Conservation (phyloP, 2,329 filamentous ascomycete genomes). For the Diaporthe sp. region DNA sequence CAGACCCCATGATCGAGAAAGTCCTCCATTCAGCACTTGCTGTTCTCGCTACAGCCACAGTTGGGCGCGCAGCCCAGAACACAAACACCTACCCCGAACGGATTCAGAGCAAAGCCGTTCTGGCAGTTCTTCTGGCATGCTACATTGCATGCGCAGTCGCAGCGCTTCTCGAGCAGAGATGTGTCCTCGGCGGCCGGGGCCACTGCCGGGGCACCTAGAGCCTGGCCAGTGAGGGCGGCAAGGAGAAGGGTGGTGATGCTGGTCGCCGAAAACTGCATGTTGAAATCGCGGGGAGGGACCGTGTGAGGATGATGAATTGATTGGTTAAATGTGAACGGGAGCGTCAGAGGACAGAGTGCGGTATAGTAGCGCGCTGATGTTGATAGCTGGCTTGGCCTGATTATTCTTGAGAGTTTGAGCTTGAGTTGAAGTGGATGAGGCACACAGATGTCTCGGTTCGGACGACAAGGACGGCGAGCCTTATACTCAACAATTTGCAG, state of each 20-base stretch:
- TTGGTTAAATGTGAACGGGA: neutral
- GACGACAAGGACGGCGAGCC: neutral
- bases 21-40: neutral
- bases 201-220: neutral
- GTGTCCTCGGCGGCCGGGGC: neutral
- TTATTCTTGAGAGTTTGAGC: neutral
- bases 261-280: neutral
- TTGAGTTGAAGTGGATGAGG: neutral
- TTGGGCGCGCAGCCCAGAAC: neutral
- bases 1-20: no score
- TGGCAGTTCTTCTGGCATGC: neutral
- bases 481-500: neutral
- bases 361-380: rapidly evolving
- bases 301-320: neutral
- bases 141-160: neutral
- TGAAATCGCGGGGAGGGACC: no score
- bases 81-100: neutral
- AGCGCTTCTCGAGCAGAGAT: neutral
- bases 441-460: neutral
- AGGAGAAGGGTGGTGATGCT: neutral
- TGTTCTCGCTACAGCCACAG: neutral
- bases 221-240: neutral
- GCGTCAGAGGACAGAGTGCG: neutral
- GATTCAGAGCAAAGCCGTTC: neutral
- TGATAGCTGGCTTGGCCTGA: neutral